Conservation (phyloP, 768 basidiomycete species). For the Mrakia gelida region DNA sequence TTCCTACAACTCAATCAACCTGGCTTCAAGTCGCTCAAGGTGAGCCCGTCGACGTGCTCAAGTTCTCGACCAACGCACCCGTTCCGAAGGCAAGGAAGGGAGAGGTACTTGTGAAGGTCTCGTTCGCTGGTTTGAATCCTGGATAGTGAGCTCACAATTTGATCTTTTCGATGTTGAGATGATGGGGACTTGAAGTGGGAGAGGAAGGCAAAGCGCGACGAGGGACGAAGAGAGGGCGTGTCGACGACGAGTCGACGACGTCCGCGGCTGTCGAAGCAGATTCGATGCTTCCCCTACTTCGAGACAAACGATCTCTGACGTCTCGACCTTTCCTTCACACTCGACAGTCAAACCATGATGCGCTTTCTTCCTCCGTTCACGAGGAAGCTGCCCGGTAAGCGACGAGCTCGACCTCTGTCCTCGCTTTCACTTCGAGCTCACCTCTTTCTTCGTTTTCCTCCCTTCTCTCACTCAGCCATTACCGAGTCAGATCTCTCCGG, state of each 20-base stretch:
- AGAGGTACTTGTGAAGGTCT: slow-evolving; percentile 22
- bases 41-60: slow-evolving; percentile 2
- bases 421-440: neutral
- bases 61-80: slow-evolving; percentile 7
- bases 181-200: neutral
- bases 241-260: neutral
- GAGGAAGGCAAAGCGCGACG: neutral
- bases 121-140: slow-evolving; percentile 14
- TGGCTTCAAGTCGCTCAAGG: slow-evolving; percentile 22
- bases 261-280: too few relatives aligned
- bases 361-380: neutral
- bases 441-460: neutral
- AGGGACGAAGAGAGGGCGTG: too few relatives aligned
- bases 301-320: neutral
- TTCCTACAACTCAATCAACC: slow-evolving; percentile 6
- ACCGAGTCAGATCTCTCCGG: slow-evolving; percentile 28
- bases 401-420: neutral
- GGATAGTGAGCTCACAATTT: neutral
- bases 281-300: neutral
- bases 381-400: neutral
- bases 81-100: slow-evolving; percentile 8
- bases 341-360: neutral
- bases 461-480: neutral
- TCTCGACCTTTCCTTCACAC: too few relatives aligned
- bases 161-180: neutral